Base-by-base conservation (phyloP, 2,329 filamentous ascomycete species). In the Aspergillus japonicus region DNA sequence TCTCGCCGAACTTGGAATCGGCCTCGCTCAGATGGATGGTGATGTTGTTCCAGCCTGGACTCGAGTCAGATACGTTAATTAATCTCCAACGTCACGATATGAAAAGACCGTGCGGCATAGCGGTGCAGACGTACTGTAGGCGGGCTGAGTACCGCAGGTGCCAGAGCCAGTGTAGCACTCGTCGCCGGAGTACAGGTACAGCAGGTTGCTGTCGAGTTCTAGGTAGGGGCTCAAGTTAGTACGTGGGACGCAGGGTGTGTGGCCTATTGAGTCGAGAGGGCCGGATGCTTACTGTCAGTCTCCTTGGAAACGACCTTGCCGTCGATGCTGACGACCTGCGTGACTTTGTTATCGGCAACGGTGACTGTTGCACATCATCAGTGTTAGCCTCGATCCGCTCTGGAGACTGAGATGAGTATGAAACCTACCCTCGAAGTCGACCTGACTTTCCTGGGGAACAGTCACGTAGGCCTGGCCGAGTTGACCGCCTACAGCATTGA, bases 101-200 rank as follows among this genome's bases (percentile, higher is more conserved):
- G 2, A 29, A 10, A 29, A 29, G 7, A 8, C 26, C 8, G 26
- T 29, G 26, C 33, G 24, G 16, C 8, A 5, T 11, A 31, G 23
- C 10, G 10, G 12, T 24, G 11, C 16, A 16, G 1, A 31, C 64
- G 47, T 61, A 65, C 64, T 56, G 56, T 63, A 66, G 12, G 58
- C 53, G 11, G 47, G 53, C 12, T 65, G 56, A 12, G 57, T 55
- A 29, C 64, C 64, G 35, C 64, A 66, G 59, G 48, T 60, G 47
- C 64, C 64, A 19, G 64, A 64, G 26, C 64, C 63, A 29, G 64
- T 66, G 54, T 66, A 66, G 61, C 64, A 66, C 54, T 66, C 64
- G n/a, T 66, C 58, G 16, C 57, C 56, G 8, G 64, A 66, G 59
- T 65, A 65, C 23, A 66, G 63, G 49, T 66, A 66, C 14, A 58